Conservation (phyloP, 768 basidiomycete species). For the Russula brevipes region DNA sequence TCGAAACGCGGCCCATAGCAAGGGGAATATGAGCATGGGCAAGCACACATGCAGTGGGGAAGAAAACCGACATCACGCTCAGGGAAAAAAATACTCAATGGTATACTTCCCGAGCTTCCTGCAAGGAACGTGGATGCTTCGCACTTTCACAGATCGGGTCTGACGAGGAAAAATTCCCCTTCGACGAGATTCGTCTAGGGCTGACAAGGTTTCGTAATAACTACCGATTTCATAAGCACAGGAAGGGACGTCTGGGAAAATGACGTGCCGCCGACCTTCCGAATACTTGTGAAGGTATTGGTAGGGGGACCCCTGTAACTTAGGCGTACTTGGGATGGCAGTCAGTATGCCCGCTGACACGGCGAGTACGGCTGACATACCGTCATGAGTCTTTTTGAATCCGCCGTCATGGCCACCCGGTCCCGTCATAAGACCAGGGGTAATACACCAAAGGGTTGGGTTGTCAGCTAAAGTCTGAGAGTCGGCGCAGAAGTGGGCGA, state of each 20-base stretch:
- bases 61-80: slow-evolving; percentile 53
- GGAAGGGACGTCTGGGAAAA: too few relatives aligned
- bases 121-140: slow-evolving; percentile 59
- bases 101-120: slow-evolving; percentile 61
- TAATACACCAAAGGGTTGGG: slow-evolving; percentile 38
- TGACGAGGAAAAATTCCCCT: slow-evolving; percentile 28
- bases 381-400: slow-evolving; percentile 48
- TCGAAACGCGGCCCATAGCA: too few relatives aligned
- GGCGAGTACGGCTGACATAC: slow-evolving; percentile 37
- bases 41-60: slow-evolving; percentile 11
- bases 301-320: slow-evolving; percentile 53
- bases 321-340: slow-evolving; percentile 57
- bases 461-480: neutral
- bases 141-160: slow-evolving; percentile 40
- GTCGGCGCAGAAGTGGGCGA: neutral
- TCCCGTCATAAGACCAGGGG: slow-evolving; percentile 66
- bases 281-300: slow-evolving; percentile 40
- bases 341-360: neutral
- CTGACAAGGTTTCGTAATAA: slow-evolving; percentile 58
- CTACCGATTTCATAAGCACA: slow-evolving; percentile 32
- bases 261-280: too few relatives aligned
- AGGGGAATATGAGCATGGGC: neutral
- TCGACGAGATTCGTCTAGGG: slow-evolving; percentile 47
- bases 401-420: slow-evolving; percentile 59
- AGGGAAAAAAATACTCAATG: slow-evolving; percentile 63